Percentiles rank a stretch among this genome's conserved stretches.
These are phyloP conservation scores for Hymenochaete sp. DNA, from an alignment of 1,284 basidiomycete species.

Conservation along the genomic window DNA sequence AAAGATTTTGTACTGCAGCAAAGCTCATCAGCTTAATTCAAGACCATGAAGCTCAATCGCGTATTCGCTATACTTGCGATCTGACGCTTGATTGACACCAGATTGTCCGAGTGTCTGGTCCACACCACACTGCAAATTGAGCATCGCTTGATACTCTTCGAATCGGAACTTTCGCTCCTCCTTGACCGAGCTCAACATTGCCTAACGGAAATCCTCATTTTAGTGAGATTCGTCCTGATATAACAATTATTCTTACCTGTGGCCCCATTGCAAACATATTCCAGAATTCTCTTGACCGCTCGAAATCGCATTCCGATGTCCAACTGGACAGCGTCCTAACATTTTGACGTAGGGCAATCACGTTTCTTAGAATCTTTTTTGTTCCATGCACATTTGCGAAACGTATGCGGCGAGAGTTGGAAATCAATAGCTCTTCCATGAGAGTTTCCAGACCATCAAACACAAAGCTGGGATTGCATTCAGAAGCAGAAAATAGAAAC, in stretches of 20 bases:
- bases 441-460: constrained; percentile 84
- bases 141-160: constrained; percentile 86
- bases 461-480: constrained; percentile 51
- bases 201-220: constrained; percentile 33
- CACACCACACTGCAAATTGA: constrained; percentile 80
- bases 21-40: no score
- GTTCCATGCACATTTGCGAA: constrained; percentile 73
- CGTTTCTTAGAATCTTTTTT: constrained; percentile 85
- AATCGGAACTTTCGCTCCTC: constrained; percentile 64
- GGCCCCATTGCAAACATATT: constrained; percentile 68
- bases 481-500: neutral
- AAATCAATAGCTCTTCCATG: constrained; percentile 78
- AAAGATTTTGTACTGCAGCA: no score
- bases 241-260: constrained; percentile 40
- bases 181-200: constrained; percentile 65
- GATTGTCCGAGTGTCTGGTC: constrained; percentile 47
- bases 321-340: constrained; percentile 71
- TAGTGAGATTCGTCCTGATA: neutral
- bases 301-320: constrained; percentile 59
- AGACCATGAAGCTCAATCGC: constrained; percentile 75
- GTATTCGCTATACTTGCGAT: constrained; percentile 71
- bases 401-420: constrained; percentile 64
- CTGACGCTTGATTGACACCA: constrained; percentile 42
- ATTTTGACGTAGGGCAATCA: constrained; percentile 88
- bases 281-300: constrained; percentile 75